Conservation (phyloP, 208 protist species). For the Crithidia thermophila region DNA sequence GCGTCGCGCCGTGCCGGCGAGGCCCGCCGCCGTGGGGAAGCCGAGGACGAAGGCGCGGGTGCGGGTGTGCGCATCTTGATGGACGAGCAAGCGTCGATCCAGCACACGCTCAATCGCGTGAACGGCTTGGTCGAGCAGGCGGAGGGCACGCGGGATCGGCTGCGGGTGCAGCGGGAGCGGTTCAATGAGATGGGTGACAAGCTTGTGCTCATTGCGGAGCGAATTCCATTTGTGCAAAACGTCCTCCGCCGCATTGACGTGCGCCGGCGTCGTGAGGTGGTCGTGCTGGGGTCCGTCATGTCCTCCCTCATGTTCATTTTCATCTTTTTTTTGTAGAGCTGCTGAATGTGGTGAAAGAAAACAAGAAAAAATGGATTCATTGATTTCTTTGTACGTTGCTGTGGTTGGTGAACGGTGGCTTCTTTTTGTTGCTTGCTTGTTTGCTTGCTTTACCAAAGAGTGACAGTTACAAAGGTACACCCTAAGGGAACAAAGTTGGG, state of each 20-base stretch:
- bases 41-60: conserved; percentile 26
- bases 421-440: background rate
- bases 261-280: conserved; percentile 60
- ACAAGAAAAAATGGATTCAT: background rate
- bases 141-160: conserved; percentile 46
- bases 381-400: background rate
- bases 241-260: conserved; percentile 73
- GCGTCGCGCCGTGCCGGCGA: conserved; percentile 36
- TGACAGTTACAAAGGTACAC: too few relatives aligned
- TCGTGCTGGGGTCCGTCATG: conserved; percentile 67
- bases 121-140: conserved; percentile 70
- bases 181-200: conserved; percentile 63
- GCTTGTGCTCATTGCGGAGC: conserved; percentile 66
- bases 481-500: too few relatives aligned
- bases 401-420: background rate
- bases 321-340: conserved; percentile 63
- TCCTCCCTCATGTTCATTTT: conserved; percentile 65
- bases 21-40: conserved; percentile 7
- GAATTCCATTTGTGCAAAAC: conserved; percentile 74
- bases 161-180: conserved; percentile 70
- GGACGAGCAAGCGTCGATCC: conserved; percentile 77
- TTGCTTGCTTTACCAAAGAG: background rate
- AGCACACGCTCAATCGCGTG: conserved; percentile 66
- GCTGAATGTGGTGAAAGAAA: conserved; percentile 6
- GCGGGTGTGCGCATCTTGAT: conserved; percentile 68